Base-by-base conservation (phyloP, 345 rosid species). In the Camelina sativa region DNA sequence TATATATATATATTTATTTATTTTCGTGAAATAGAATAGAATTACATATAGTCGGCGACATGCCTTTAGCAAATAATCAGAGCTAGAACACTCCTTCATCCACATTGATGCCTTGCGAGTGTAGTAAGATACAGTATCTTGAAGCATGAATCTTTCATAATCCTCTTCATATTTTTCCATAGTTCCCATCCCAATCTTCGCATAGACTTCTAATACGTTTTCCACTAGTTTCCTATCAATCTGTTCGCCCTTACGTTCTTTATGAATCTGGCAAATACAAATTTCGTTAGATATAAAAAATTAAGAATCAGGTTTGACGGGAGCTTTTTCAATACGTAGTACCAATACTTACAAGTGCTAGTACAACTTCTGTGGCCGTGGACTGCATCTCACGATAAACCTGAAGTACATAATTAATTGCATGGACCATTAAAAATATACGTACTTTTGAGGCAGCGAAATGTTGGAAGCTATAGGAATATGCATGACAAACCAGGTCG, bases 161-260 rank as follows among this genome's bases (percentile, higher is more conserved):
- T 93, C 96, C 19, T 58, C 69, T 74, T 85, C 87, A 71, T 86
- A 91, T 7, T 19, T 52, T 34, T 80, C 82, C 87, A 81, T 83
- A 11, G 62, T 34, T 16, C 80, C 84, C 88, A 87, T 85, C 60
- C 97, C 97, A 56, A 34, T 86, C 72, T 83, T 90, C 37, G 86
- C 85, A 73, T 76, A 91, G 62, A 91, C 80, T 73, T 76, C 90
- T 37, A 89, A 62, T 8, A 87, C 86, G 71, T 87, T 89, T 83
- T 87, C 89, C 81, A 87, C 38, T 20, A 89, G 56, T 3, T 81
- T 81, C 50, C 86, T 80, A 72, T 91, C 93, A 63, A 91, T 88
- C 76, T 81, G 84, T 72, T 87, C 89, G 44, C 93, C 95, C 52
- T 86, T 91, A 0, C 95, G 87, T 73, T 91, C 95, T 78, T 82